Conservation (phyloP, 2,329 filamentous ascomycete species). For the Alternaria arborescens region DNA sequence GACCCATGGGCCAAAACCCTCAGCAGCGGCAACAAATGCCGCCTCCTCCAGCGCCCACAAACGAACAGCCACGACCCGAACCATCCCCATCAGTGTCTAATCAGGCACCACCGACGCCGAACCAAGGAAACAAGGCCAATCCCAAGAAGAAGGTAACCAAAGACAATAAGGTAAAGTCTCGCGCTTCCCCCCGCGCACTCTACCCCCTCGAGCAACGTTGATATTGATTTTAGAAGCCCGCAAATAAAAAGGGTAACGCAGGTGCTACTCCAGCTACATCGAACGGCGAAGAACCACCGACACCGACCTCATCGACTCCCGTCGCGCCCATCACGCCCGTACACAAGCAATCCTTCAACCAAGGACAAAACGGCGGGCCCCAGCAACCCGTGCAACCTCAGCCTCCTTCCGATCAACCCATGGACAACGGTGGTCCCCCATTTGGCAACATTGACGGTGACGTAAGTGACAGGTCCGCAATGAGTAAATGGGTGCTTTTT, state of each 20-base stretch:
- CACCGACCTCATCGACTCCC: conserved; percentile 59
- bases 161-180: conserved; percentile 72
- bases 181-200: conserved; percentile 17
- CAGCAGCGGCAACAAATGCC: conserved; percentile 71
- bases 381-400: conserved; percentile 45
- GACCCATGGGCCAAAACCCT: conserved; percentile 68
- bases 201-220: conserved; percentile 38
- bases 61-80: conserved; percentile 54
- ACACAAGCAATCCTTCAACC: conserved; percentile 50
- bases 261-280: conserved; percentile 54
- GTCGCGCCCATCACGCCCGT: conserved; percentile 60
- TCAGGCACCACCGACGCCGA: conserved; percentile 76
- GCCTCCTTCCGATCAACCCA: conserved; percentile 43
- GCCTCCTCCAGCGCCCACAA: conserved; percentile 58
- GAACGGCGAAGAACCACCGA: conserved; percentile 56
- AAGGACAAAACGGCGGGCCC: conserved; percentile 46
- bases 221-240: conserved; percentile 52
- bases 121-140: conserved; percentile 74
- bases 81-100: conserved; percentile 58
- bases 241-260: conserved; percentile 52
- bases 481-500: background rate
- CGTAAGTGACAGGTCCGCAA: conserved; percentile 33
- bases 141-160: conserved; percentile 79
- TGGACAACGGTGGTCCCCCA: conserved; percentile 47
- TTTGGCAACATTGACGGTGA: conserved; percentile 53